A percentile compares a stretch with the other conserved stretches of the same genome.
phyloP scores from a whole-genome alignment of 2,329 filamentous ascomycete species.

The Scedosporium dehoogii region DNA sequence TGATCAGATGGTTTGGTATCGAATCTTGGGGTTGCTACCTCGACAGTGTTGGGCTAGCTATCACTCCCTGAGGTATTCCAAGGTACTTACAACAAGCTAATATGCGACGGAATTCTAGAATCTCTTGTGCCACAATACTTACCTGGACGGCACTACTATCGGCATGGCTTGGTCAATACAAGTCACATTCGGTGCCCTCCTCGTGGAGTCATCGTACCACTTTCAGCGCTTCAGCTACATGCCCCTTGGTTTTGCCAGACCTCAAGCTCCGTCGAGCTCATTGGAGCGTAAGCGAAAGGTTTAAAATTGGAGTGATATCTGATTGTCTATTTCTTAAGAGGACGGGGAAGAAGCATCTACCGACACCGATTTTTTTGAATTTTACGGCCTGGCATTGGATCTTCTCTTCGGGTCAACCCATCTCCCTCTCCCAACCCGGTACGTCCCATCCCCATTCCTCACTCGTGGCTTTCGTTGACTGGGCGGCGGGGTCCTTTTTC shows the following conservation, averaged over 20 bases:
- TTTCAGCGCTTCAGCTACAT: not conserved
- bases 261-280: not conserved
- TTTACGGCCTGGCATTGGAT: not conserved
- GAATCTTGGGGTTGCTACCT: no score
- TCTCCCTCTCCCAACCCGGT: no score
- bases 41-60: no score
- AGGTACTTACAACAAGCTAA: not conserved
- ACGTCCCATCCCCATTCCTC: no score
- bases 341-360: not conserved
- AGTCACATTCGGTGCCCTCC: not conserved
- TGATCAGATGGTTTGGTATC: not conserved
- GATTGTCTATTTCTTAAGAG: not conserved
- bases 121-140: not conserved
- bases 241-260: not conserved
- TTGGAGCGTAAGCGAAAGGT: not conserved
- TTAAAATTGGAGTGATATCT: not conserved
- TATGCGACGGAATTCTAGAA: not conserved
- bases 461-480: not conserved
- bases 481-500: not conserved
- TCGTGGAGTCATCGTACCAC: not conserved
- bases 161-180: not conserved
- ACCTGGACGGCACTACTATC: not conserved
- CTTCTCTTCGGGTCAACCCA: not conserved
- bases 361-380: not conserved
- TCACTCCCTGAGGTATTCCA: not conserved